Base-by-base conservation (phyloP, 768 basidiomycete genomes). In the Kwoniella mangroviensis region DNA sequence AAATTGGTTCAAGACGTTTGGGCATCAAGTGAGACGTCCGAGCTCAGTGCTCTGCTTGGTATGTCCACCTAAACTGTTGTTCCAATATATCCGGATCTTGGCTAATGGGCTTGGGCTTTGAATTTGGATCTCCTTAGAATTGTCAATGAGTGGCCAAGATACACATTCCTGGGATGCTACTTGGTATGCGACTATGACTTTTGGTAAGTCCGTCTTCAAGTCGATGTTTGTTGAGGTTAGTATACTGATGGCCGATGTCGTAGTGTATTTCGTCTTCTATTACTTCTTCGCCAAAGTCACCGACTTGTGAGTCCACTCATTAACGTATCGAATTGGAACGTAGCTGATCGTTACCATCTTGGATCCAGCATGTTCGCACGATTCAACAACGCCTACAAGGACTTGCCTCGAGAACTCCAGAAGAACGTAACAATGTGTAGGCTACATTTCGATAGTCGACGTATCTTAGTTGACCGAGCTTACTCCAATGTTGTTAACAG, bases 401-500 rank as follows among this genome's bases (percentile, higher is more conserved):
- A 49, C 22, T 51, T 77, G 5, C 34, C 55, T 22, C 51, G 63
- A 5, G 72, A 75, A 28, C 70, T 71, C 41, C 73, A 75, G 26
- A 73, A 70, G 69, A 77, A 77, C 53, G 72, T 77, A 15, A 64
- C 75, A 13, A 70, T 77, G 66, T 77, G 76, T 77, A 53, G 56
- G 74, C 67, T 11, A 22, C 34, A 55, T 40, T 22, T n/a, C 51
- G 21, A 4, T 43, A 11, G 19, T 41, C 22, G 28, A 40, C 10
- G 22, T 43, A 3, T 22, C 5, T 59, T 26, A 4, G 61, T 13
- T 58, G 17, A 54, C 22, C 22, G 17, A 15, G 28, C 58, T 60
- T 21, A 41, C 26, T 59, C 49, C 5, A 12, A 22, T 13, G n/a
- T 62, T 15, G 28, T 54, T 19, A 43, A 24, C 41, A 78, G 77